Evolutionary conservation across 2,329 filamentous ascomycete species (phyloP).

Genomic region (Fusarium caatingaense): DNA sequence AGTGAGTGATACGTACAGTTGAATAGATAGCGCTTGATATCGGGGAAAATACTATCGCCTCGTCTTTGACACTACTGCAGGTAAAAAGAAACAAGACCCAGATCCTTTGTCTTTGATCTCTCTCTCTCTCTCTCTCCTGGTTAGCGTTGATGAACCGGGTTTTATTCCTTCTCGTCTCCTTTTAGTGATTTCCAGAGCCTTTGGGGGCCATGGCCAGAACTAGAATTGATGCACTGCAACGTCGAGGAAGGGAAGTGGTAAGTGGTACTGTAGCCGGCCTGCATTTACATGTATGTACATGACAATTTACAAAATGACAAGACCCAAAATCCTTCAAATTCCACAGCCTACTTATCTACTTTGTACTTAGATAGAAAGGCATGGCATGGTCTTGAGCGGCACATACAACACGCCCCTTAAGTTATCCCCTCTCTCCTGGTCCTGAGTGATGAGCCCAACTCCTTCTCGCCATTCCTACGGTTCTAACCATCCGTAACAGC

Average conservation of each 20-base stretch:
- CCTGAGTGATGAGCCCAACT: background rate
- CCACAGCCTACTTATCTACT: constrained; percentile 5
- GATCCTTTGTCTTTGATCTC: background rate
- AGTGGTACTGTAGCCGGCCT: constrained; percentile 8
- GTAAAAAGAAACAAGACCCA: constrained; percentile 9
- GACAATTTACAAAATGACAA: background rate
- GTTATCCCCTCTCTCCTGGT: background rate
- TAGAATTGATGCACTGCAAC: constrained; percentile 5
- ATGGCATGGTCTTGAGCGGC: background rate
- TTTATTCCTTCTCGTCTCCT: background rate
- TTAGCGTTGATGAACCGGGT: background rate
- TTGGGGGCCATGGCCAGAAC: background rate
- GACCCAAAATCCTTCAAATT: background rate
- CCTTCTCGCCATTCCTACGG: background rate
- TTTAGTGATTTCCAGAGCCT: background rate
- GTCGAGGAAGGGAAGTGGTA: constrained; percentile 4
- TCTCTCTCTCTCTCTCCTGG: background rate
- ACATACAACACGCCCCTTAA: background rate
- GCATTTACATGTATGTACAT: background rate
- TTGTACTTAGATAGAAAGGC: background rate
- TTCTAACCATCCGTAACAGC: background rate
- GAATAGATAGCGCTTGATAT: background rate
- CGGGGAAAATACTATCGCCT: background rate
- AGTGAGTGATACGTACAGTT: background rate
- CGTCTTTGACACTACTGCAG: constrained; percentile 10